Base-by-base conservation (phyloP, 1,284 basidiomycete species). In the Ustilago trichophora region DNA sequence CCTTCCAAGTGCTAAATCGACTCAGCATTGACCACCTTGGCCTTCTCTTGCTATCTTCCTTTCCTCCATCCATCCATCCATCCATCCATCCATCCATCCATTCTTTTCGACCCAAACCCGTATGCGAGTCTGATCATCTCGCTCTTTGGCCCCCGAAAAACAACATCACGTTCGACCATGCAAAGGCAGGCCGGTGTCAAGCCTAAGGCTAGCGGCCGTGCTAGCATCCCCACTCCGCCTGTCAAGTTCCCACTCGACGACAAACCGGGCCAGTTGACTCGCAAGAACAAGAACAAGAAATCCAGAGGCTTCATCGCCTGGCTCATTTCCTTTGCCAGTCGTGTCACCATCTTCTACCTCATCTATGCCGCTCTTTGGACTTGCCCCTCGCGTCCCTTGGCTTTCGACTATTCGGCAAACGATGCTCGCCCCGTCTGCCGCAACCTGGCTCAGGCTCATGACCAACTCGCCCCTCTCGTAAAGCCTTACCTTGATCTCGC, bases 321-420 rank as follows among this genome's bases (percentile, higher is more conserved):
- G 47, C 51, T 76, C 36, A 37, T 68, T 40, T 47, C 51, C 9
- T 69, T 72, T 37, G 42, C 34, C 24, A 57, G 45, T 22, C 57
- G 56, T 19, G 66, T 70, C 51, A 64, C 57, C 47, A 48, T 72
- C 60, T 72, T 69, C 40, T 72, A 69, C 38, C 35, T 68, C 15
- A 58, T 77, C 37, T 65, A 52, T 25, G 66, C 75, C 8, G 74
- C 72, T 2, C 51, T 80, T 3, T 80, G 72, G 71, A 56, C 58
- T 22, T 80, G 78, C 42, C 63, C 73, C n/a, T 72, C 77, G 13
- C 46, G 44, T 18, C 74, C 77, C 6, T 73, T 79, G 36, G 55
- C 68, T 24, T 79, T 79, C 51, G 45, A 75, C 25, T 80, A 72
- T 60, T 58, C 67, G 5, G 45, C 49, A 19, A 71, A 73, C 35